These are phyloP conservation scores for Penicillium dipodomyicola DNA, from an alignment of 495 filamentous ascomycete genomes.

Conservation along the genomic window DNA sequence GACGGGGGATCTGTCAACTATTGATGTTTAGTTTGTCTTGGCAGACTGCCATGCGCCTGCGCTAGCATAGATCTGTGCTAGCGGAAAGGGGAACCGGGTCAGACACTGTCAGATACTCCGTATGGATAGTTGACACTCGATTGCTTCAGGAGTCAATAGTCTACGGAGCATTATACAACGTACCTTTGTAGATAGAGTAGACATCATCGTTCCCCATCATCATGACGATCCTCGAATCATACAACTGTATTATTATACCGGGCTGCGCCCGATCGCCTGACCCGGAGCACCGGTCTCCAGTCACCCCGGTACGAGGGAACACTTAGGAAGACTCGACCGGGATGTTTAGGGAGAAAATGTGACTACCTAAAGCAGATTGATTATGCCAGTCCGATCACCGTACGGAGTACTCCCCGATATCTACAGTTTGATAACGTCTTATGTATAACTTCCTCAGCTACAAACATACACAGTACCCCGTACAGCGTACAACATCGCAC, in stretches of 20 bases:
- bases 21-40: constrained; percentile 46
- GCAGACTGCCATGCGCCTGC: constrained; percentile 34
- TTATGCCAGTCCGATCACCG: constrained; percentile 7
- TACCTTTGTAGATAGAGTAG: not conserved
- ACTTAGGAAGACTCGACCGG: constrained; percentile 1
- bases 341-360: not conserved
- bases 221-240: not conserved
- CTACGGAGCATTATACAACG: not conserved
- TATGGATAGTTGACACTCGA: constrained; percentile 8
- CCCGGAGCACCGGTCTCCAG: constrained; percentile 10
- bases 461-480: not conserved
- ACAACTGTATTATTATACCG: constrained; percentile 3
- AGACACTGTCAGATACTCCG: constrained; percentile 1
- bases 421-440: not conserved
- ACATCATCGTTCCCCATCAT: constrained; percentile 18
- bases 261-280: constrained; percentile 9
- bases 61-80: constrained; percentile 9
- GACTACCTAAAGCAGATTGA: constrained; percentile 1
- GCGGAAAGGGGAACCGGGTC: constrained; percentile 1
- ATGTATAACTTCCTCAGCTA: too few species aligned
- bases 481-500: not conserved
- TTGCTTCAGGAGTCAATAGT: constrained; percentile 31
- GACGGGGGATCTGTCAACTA: constrained; percentile 48
- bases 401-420: not conserved
- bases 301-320: not conserved